Percentiles rank a stretch among this genome's conserved stretches.
These are phyloP conservation scores for Heritiera fomes DNA, from an alignment of 345 rosid genomes.

Conservation along the genomic window DNA sequence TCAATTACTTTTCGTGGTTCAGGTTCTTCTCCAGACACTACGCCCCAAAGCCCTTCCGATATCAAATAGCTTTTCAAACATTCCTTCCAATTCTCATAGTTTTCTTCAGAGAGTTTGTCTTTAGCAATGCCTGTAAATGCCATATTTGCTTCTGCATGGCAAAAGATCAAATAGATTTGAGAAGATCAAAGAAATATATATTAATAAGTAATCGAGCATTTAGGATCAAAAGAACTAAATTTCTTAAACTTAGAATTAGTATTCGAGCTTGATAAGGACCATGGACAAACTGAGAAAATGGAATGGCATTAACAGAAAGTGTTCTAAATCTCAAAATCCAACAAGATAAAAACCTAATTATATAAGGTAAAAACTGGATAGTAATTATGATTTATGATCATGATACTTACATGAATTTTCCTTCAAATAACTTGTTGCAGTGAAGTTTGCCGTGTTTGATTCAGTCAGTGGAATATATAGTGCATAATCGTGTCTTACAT, in stretches of 20 bases:
- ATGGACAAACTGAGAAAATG: not conserved
- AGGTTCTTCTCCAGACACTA: conserved; percentile 5
- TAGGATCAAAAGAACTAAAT: not conserved
- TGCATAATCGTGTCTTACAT: not conserved
- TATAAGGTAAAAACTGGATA: not conserved
- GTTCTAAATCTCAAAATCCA: not conserved
- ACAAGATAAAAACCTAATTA: not conserved
- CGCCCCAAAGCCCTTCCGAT: conserved; percentile 23
- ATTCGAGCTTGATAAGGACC: not conserved
- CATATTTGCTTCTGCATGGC: not conserved
- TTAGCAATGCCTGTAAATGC: conserved; percentile 18
- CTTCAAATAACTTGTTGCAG: not conserved
- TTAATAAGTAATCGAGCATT: not conserved
- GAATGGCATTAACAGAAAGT: not conserved
- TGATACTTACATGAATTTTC: not conserved
- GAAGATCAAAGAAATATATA: not conserved
- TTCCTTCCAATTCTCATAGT: conserved; percentile 27
- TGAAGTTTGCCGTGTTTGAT: not conserved
- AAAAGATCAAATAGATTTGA: not conserved
- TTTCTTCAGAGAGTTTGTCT: conserved; percentile 17
- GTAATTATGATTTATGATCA: not conserved
- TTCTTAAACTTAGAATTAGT: not conserved
- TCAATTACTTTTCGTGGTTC: not conserved
- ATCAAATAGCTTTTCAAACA: conserved; percentile 27
- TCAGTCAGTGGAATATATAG: not conserved